Percentiles rank a stretch among this genome's conserved stretches.
Conservation (phyloP, 139 green algal genomes). For the Pseudopediastrum boryanum region DNA sequence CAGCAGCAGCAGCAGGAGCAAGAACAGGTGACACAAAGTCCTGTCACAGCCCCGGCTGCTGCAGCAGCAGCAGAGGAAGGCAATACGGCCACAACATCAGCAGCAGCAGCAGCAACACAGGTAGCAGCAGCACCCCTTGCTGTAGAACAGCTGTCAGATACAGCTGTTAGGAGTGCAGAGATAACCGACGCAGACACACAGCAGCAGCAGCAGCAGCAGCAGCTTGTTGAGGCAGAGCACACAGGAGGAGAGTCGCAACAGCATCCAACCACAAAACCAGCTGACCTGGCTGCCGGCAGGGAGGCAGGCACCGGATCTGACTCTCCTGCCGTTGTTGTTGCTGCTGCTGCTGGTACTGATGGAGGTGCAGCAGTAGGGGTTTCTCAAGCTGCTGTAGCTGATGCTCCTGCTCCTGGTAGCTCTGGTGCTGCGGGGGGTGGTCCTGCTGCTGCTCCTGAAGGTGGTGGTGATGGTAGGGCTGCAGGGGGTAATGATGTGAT, state of each 20-base stretch:
- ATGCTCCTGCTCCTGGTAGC: background rate
- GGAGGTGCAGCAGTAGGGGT: background rate
- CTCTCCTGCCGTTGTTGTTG: no score
- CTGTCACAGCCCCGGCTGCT: background rate
- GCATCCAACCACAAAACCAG: no score
- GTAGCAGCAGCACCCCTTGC: background rate
- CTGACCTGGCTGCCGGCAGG: no score
- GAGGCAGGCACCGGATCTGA: no score
- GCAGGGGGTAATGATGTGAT: background rate
- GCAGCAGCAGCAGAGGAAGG: background rate
- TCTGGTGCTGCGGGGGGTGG: background rate
- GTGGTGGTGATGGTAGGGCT: background rate
- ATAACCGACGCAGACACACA: no score
- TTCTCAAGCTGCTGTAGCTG: background rate
- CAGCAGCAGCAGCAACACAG: background rate
- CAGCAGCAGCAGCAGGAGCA: slow-evolving; percentile 24
- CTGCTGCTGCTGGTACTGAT: background rate
- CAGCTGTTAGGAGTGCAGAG: background rate
- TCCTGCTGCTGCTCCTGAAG: slow-evolving; percentile 2
- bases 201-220: background rate
- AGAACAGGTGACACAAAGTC: background rate
- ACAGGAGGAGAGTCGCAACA: no score
- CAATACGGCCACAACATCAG: background rate
- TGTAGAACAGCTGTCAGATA: background rate
- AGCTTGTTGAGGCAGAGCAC: no score